These are phyloP conservation scores for Psilocybe sp. DNA, from an alignment of 768 basidiomycete species.

Conservation along the genomic window DNA sequence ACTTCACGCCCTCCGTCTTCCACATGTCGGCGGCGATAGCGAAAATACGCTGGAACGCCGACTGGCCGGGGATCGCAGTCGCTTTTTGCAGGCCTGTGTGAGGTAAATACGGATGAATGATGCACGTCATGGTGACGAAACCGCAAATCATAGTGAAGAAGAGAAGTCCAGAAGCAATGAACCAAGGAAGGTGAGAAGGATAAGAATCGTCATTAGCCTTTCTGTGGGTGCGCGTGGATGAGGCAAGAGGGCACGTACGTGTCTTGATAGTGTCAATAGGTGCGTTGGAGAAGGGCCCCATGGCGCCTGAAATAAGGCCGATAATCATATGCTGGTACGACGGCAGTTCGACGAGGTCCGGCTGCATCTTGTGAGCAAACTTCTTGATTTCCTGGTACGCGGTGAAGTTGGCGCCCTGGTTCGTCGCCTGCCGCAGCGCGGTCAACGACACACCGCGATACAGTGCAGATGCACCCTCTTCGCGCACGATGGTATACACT, in stretches of 20 bases:
- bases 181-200: too few species aligned
- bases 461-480: constrained; percentile 82
- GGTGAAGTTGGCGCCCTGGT: constrained; percentile 98
- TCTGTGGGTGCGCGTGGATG: constrained; percentile 1
- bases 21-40: constrained; percentile 92
- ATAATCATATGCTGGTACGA: constrained; percentile 96
- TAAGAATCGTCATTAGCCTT: neutral
- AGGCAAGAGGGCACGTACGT: constrained; percentile 47
- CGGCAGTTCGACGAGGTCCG: constrained; percentile 75
- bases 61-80: constrained; percentile 66
- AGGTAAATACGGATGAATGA: too few species aligned
- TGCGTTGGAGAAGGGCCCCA: constrained; percentile 98
- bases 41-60: constrained; percentile 76
- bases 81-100: constrained; percentile 80
- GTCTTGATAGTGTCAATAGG: constrained; percentile 96
- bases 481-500: constrained; percentile 88
- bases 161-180: too few species aligned
- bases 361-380: constrained; percentile 73
- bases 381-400: constrained; percentile 97
- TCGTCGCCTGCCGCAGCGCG: constrained; percentile 94
- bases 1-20: constrained; percentile 78
- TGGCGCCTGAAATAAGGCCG: constrained; percentile 93
- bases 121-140: too few species aligned
- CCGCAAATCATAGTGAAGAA: too few species aligned
- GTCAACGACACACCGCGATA: constrained; percentile 95